Evolutionary conservation across 2,329 filamentous ascomycete genomes (phyloP), one percentile per base, ranked within the genome.

Genomic region (Lachnellula hyalina): DNA sequence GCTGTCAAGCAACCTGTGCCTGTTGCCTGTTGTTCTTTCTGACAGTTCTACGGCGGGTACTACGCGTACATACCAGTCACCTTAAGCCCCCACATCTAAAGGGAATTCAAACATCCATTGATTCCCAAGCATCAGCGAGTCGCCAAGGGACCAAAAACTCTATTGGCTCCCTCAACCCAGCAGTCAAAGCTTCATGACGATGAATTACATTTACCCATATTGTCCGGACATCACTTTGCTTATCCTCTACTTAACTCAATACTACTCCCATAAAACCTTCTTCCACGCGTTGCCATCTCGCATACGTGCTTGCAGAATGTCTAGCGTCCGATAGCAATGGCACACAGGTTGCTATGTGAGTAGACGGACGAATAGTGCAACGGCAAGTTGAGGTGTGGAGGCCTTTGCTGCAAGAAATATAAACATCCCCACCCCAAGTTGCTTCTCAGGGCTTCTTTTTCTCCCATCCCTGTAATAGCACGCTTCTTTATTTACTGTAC

Each of bases 141-240:
- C 9, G 1, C n/a, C n/a, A 5, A 19, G 23, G 15, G 14, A 17
- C 5, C 21, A 47, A 28, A 8, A 12, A 21, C n/a, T 19, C 15
- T 6, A 15, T 23, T 47, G 21, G 41, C 12, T 7, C 23, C 25
- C 28, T 15, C 8, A 14, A 25, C 19, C 21, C 44, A 36, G 35
- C 28, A 9, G 11, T 7, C 36, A 48, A 21, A 4, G 47, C 34
- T 25, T 15, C 9, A 28, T 23, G 47, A 35, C 34, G 47, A 47
- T 47, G 23, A 5, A 32, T 5, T 12, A 32, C 17, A 57, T 55
- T 60, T 57, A 60, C 53, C 60, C 60, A 62, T 49, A 58, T 61
- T 14, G 28, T 32, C 28, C 32, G 17, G 49, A 11, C 40, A 47
- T 47, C 23, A 15, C 17, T n/a, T n/a, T 56, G 53, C 51, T 53